These are phyloP conservation scores for Rhodamnia argentea DNA, from an alignment of 345 rosid genomes.

Conservation along the genomic window DNA sequence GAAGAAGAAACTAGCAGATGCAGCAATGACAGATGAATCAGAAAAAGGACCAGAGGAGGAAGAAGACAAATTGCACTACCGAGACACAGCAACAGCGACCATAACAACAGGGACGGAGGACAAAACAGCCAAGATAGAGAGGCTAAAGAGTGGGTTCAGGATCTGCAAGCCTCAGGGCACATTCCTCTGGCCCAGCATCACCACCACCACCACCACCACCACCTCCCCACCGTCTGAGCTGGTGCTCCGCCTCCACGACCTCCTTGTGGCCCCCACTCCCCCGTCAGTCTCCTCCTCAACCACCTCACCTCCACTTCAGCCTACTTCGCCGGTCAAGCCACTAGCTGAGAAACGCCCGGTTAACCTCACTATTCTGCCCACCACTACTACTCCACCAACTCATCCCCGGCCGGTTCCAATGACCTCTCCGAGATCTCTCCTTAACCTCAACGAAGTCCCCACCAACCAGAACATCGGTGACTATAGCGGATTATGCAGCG, in stretches of 20 bases:
- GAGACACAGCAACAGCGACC: neutral
- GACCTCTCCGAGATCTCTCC: neutral
- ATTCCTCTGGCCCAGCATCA: slow-evolving; percentile 67
- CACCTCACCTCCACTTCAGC: neutral
- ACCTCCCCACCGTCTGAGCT: slow-evolving; percentile 13
- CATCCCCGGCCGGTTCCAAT: neutral
- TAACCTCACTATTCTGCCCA: neutral
- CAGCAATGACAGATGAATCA: neutral
- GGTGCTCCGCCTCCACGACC: slow-evolving; percentile 14
- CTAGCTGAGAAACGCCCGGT: neutral
- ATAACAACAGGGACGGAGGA: slow-evolving; percentile 18
- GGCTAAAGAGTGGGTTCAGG: slow-evolving; percentile 73
- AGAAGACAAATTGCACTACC: neutral
- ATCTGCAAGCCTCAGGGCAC: slow-evolving; percentile 73
- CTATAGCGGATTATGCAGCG: neutral
- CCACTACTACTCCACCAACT: neutral
- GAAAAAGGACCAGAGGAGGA: neutral
- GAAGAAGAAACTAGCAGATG: neutral
- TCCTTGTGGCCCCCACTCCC: slow-evolving; percentile 21
- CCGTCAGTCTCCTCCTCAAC: slow-evolving; percentile 38
- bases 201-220: slow-evolving; percentile 15
- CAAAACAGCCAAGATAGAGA: slow-evolving; percentile 33
- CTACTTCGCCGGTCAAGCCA: slow-evolving; percentile 6
- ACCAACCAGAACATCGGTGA: neutral
- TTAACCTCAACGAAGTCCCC: slow-evolving; percentile 52